These are phyloP conservation scores for Trichosanthes cucumerina DNA, from an alignment of 306 rosid species.

Conservation along the genomic window DNA sequence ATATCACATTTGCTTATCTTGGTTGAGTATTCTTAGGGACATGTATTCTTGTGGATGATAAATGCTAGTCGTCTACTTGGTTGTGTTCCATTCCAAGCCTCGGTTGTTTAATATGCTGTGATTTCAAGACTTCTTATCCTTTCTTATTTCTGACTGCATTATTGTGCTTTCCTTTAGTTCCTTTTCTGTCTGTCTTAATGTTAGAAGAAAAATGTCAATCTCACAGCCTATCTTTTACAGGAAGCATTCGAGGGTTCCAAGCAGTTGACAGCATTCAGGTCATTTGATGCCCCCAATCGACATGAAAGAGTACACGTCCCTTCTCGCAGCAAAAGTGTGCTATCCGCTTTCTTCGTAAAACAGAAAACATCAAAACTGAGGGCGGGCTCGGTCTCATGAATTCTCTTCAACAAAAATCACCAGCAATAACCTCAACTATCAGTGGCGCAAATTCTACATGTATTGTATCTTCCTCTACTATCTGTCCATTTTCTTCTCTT, in stretches of 20 bases:
- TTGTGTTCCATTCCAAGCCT: background rate
- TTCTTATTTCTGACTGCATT: background rate
- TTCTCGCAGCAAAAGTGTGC: slow-evolving; percentile 75
- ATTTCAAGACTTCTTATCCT: background rate
- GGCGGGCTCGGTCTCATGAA: slow-evolving; percentile 42
- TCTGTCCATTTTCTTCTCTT: background rate
- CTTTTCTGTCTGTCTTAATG: background rate
- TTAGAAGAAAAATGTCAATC: background rate
- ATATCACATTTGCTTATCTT: background rate
- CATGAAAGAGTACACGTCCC: slow-evolving; percentile 34
- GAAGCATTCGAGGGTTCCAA: slow-evolving; percentile 47
- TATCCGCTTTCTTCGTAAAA: slow-evolving; percentile 70
- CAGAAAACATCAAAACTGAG: slow-evolving; percentile 41
- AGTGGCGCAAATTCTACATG: background rate
- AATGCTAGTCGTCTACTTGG: background rate
- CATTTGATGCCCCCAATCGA: slow-evolving; percentile 50
- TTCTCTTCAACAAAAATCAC: background rate
- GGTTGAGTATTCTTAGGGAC: background rate
- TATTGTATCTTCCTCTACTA: background rate
- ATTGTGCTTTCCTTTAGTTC: background rate
- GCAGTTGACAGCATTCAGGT: slow-evolving; percentile 43
- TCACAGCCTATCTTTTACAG: slow-evolving; percentile 29
- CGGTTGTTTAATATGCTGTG: background rate
- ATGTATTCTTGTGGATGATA: background rate
- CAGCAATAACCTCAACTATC: background rate